These are phyloP conservation scores for Saccharum spontaneum DNA, from an alignment of 176 grass and related monocot genomes.

Conservation along the genomic window DNA sequence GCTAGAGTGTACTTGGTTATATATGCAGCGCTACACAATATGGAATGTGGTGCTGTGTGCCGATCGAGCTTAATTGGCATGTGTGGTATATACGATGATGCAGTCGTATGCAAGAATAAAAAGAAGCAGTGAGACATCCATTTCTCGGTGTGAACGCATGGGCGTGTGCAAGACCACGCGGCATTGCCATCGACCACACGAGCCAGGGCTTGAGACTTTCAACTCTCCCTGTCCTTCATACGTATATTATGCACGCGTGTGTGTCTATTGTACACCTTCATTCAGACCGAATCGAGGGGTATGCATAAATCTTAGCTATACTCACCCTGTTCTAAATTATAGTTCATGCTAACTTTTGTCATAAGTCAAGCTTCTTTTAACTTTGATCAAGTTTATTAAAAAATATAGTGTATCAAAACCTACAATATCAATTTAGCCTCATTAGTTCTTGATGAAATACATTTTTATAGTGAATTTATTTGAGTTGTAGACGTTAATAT, in stretches of 20 bases:
- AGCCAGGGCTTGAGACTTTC: background rate
- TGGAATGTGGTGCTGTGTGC: background rate
- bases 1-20: background rate
- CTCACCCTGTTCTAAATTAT: background rate
- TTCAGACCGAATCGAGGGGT: background rate
- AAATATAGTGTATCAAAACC: too few species aligned
- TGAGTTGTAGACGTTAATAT: background rate
- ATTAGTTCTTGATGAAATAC: background rate
- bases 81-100: background rate
- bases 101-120: background rate
- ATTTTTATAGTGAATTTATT: background rate
- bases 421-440: background rate
- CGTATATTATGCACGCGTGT: background rate
- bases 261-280: background rate
- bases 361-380: background rate
- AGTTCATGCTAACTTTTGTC: too few species aligned
- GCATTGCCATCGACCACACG: background rate
- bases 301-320: background rate
- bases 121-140: background rate
- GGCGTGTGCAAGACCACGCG: background rate
- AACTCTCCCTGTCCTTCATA: background rate
- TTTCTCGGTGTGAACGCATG: background rate
- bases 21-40: background rate
- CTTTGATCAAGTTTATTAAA: background rate
- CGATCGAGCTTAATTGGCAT: background rate